Percentiles rank a stretch among this genome's conserved stretches.
phyloP scores from a whole-genome alignment of 1,284 basidiomycete genomes.

The Nidula niveotomentosa region DNA sequence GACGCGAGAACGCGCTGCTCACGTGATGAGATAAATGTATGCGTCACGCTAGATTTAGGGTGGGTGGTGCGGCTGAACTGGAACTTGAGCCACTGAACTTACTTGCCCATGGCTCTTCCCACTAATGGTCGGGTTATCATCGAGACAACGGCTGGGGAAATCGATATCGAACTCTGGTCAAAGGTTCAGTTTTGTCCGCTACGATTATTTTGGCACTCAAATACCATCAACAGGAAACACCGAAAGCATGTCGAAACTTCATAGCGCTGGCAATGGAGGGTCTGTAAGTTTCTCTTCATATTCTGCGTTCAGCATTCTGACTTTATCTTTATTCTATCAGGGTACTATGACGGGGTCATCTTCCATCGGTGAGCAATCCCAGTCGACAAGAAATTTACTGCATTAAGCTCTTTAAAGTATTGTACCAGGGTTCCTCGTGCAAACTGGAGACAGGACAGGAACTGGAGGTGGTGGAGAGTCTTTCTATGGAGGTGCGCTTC shows the following conservation, averaged over 20 bases:
- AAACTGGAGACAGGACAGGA: conserved; percentile 94
- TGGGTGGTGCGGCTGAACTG: too few relatives aligned
- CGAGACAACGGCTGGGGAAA: conserved; percentile 88
- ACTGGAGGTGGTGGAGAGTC: conserved; percentile 92
- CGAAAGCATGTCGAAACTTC: conserved; percentile 93
- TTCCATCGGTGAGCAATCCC: conserved; percentile 75
- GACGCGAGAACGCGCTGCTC: too few relatives aligned
- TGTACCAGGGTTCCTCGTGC: conserved; percentile 87
- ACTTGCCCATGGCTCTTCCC: conserved; percentile 65
- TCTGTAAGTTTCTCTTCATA: conserved; percentile 34
- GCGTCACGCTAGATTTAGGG: too few relatives aligned
- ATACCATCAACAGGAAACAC: conserved; percentile 67
- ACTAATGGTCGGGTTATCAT: conserved; percentile 87
- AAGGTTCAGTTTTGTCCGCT: conserved; percentile 46
- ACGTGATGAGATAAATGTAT: too few relatives aligned
- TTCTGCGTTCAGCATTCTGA: too few relatives aligned
- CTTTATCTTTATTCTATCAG: conserved; percentile 33
- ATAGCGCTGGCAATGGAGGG: conserved; percentile 90
- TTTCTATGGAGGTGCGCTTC: conserved; percentile 76
- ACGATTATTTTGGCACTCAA: neutral
- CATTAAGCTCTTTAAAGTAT: conserved; percentile 40
- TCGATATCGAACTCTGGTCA: conserved; percentile 95
- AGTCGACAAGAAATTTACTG: neutral
- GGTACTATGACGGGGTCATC: conserved; percentile 94
- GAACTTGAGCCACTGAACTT: too few relatives aligned